A percentile compares a stretch with the other conserved stretches of the same genome.
These are phyloP conservation scores for Uromyces viciae-fabae DNA, from an alignment of 1,284 basidiomycete genomes.

Conservation along the genomic window DNA sequence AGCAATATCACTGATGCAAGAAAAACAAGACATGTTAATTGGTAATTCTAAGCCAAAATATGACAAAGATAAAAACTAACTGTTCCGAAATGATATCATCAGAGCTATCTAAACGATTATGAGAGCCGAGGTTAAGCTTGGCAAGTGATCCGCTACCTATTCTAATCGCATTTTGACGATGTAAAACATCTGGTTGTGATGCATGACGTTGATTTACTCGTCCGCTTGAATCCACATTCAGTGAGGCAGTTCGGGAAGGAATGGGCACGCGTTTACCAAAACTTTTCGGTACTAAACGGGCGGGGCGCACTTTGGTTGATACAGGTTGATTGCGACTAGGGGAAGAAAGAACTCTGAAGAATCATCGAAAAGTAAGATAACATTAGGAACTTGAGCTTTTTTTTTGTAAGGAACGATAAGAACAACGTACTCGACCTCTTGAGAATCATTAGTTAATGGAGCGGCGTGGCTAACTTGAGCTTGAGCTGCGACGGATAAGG, in stretches of 20 bases:
- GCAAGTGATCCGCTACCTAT: not conserved
- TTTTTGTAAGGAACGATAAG: not conserved
- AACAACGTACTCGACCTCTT: slow-evolving; percentile 7
- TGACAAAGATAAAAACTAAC: no score
- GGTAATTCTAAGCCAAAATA: no score
- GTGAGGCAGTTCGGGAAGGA: not conserved
- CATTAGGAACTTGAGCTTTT: not conserved
- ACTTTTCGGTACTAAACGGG: not conserved
- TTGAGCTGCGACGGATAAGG: slow-evolving; percentile 35
- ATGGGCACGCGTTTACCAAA: not conserved
- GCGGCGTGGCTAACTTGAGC: slow-evolving; percentile 21
- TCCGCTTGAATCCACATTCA: slow-evolving; percentile 8
- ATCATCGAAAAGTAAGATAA: not conserved
- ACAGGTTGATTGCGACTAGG: not conserved
- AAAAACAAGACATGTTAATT: not conserved
- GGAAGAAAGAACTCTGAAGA: no score
- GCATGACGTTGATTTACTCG: not conserved
- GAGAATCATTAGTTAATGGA: slow-evolving; percentile 16
- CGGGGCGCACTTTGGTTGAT: not conserved
- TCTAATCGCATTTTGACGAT: not conserved
- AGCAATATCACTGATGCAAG: not conserved
- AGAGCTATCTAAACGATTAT: no score
- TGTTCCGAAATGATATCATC: no score
- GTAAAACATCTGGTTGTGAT: not conserved
- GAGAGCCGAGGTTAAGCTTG: no score